Evolutionary conservation across 2,329 filamentous ascomycete genomes (phyloP), one percentile per base, ranked within the genome.

Genomic region (Cladorrhinum sp.): DNA sequence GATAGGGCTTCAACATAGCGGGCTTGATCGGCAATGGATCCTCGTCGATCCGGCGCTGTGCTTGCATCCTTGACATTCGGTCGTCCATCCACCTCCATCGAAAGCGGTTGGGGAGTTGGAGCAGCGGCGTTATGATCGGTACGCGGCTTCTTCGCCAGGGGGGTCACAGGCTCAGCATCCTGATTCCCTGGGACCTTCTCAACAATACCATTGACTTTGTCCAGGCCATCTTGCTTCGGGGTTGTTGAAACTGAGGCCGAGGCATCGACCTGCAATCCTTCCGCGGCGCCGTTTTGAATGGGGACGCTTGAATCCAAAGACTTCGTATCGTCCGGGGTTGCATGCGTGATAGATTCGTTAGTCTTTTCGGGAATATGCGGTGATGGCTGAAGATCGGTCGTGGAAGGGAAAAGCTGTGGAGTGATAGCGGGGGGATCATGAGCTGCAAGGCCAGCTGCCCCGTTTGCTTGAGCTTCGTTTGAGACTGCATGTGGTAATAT

Each of bases 1-100:
- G 81, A 85, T 5, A 79, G 66, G 2, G 75, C 73, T 64, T 85
- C 83, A 2, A 73, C 68, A 54, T 72, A 67, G 38, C 76, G 76
- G 54, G 70, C 51, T 23, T 65, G 58, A 57, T 80, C 76, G n/a
- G 70, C 64, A 41, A 70, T 64, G 5, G 75, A 69, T 12, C 73
- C 65, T 41, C 74, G 76, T 8, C 54, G 49, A 29, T 60, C 58
- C 9, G 75, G 50, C 8, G 60, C 65, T 18, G 66, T 59, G 27
- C 72, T 70, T 49, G 70, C 67, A 45, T 68, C 67, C 50, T 64
- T 64, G 57, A 68, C 64, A 69, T 69, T 57, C 3, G 50, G 57
- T 12, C 8, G 45, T 45, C 51, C 60, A 32, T 64, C 57, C 10
- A 51, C 24, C 29, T 55, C 52, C 24, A 50, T 48, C 18, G 57